These are phyloP conservation scores for Thalassiosira mediterranea DNA, from an alignment of 352 stramenopile genomes.

Conservation along the genomic window DNA sequence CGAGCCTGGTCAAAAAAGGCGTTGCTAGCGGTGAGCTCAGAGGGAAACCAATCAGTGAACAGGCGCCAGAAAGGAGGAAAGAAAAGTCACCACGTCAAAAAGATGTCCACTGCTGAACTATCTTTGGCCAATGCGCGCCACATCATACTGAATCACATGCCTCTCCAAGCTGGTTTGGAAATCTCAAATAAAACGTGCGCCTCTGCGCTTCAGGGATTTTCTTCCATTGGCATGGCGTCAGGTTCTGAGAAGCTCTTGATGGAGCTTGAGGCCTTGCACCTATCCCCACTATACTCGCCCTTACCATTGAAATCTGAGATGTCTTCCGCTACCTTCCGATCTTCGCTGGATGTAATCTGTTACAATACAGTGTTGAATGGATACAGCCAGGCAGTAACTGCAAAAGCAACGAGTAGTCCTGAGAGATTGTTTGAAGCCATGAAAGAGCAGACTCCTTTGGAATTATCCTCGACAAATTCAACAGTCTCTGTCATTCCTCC, in stretches of 20 bases:
- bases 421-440: constrained; percentile 47
- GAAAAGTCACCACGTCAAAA: constrained; percentile 1
- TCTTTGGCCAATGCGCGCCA: constrained; percentile 21
- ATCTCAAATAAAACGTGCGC: constrained; percentile 36
- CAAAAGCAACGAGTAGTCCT: constrained; percentile 7
- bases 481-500: constrained; percentile 30
- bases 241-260: constrained; percentile 32
- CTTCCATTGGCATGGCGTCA: constrained; percentile 27
- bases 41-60: no score
- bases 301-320: constrained; percentile 4
- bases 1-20: constrained; percentile 43
- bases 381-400: constrained; percentile 25
- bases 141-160: constrained; percentile 47
- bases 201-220: constrained; percentile 41
- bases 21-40: no score
- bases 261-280: constrained; percentile 33
- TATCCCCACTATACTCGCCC: constrained; percentile 12
- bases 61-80: constrained; percentile 37
- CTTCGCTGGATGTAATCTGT: constrained; percentile 30
- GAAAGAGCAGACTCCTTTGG: constrained; percentile 30
- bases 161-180: constrained; percentile 12
- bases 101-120: constrained; percentile 3
- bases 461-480: neutral
- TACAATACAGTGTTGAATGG: constrained; percentile 49
- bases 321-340: neutral